phyloP scores from a whole-genome alignment of 176 grass and related monocot species.

The Aegilops sharonensis region DNA sequence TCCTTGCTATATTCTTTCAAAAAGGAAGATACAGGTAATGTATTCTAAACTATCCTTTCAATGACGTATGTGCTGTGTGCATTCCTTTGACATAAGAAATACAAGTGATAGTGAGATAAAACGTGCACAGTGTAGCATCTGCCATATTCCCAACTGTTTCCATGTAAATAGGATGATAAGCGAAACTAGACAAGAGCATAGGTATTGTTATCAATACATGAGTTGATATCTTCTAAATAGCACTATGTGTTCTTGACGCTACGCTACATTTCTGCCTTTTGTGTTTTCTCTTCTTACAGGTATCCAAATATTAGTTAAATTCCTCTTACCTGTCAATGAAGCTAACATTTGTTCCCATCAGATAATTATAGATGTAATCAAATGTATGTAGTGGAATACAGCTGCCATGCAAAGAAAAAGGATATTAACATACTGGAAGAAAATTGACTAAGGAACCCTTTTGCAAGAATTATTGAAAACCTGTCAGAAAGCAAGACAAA shows the following conservation, averaged over 20 bases:
- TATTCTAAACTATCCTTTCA: constrained; percentile 19
- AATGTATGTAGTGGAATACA: constrained; percentile 93
- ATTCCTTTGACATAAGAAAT: constrained; percentile 17
- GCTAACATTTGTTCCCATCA: constrained; percentile 90
- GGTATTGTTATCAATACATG: neutral
- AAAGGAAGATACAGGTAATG: neutral
- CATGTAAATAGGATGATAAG: constrained; percentile 10
- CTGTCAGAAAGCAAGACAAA: constrained; percentile 99
- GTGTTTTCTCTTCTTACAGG: constrained; percentile 18
- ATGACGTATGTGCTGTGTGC: constrained; percentile 14
- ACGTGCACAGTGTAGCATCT: constrained; percentile 6
- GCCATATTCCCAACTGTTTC: neutral
- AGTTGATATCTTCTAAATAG: neutral
- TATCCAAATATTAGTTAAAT: constrained; percentile 22
- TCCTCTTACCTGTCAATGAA: constrained; percentile 86
- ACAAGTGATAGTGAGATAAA: neutral
- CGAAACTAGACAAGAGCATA: constrained; percentile 20
- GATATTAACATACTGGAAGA: constrained; percentile 32
- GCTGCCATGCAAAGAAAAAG: constrained; percentile 57
- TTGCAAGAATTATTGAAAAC: constrained; percentile 36
- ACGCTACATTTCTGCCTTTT: neutral
- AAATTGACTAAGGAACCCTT: neutral
- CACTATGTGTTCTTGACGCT: neutral
- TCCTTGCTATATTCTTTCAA: neutral
- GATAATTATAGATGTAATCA: constrained; percentile 94